Evolutionary conservation across 768 basidiomycete species (phyloP).

Genomic region (Tylopilus rubrobrunneus): DNA sequence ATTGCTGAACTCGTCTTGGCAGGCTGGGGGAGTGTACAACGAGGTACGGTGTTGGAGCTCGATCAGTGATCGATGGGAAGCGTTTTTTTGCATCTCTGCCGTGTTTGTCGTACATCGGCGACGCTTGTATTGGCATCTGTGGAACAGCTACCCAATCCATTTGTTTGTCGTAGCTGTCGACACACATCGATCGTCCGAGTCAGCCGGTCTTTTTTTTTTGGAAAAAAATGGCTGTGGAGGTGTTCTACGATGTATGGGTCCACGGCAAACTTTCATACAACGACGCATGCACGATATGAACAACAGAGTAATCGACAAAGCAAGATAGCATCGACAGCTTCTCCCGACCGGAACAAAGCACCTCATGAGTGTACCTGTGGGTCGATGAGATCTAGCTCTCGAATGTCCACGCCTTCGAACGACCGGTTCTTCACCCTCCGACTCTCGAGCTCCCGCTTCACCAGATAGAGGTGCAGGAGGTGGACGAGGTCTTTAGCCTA

Average conservation of each 20-base stretch:
- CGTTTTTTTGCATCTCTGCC: not conserved
- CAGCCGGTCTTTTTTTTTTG: no score
- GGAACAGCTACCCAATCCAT: not conserved
- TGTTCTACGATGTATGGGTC: no score
- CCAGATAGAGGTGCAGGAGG: conserved; percentile 63
- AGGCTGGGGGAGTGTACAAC: conserved; percentile 80
- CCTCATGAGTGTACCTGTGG: conserved; percentile 17
- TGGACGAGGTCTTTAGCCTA: conserved; percentile 68
- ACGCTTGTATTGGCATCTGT: not conserved
- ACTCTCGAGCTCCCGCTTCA: conserved; percentile 68
- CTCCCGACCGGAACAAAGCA: not conserved
- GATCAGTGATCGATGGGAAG: conserved; percentile 38
- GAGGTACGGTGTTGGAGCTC: conserved; percentile 78
- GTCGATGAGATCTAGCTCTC: conserved; percentile 62
- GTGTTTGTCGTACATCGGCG: not conserved
- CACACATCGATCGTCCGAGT: no score
- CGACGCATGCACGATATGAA: not conserved
- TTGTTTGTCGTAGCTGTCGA: no score
- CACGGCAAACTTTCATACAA: not conserved
- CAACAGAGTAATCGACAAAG: not conserved
- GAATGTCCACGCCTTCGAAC: conserved; percentile 68
- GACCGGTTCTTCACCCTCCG: conserved; percentile 65
- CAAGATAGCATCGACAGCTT: not conserved
- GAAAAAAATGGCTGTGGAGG: no score
- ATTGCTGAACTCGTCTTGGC: conserved; percentile 1